Conservation (phyloP, 805 yeast genomes). For the Yarrowia bubula region DNA sequence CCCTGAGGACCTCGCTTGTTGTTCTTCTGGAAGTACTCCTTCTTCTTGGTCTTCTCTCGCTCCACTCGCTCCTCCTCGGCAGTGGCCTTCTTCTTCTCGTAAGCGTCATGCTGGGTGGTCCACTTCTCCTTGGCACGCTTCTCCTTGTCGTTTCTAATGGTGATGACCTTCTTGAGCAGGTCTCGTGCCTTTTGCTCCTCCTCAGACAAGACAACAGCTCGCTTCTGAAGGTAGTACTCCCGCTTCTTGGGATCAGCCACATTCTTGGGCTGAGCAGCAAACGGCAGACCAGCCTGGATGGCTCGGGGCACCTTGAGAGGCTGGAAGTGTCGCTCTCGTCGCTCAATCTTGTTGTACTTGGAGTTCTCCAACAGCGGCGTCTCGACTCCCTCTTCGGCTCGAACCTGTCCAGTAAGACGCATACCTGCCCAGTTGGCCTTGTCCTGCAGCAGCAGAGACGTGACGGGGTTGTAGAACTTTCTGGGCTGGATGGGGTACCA, state of each 20-base stretch:
- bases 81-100: conserved; percentile 73
- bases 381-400: conserved; percentile 67
- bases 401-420: conserved; percentile 90
- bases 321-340: conserved; percentile 81
- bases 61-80: conserved; percentile 66
- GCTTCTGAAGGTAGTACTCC: conserved; percentile 75
- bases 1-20: conserved; percentile 31
- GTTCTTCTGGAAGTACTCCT: conserved; percentile 71
- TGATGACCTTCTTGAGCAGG: conserved; percentile 79
- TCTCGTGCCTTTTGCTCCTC: conserved; percentile 93
- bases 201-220: conserved; percentile 91
- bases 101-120: conserved; percentile 69
- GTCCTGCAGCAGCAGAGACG: conserved; percentile 73
- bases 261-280: conserved; percentile 89
- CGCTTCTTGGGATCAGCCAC: conserved; percentile 41
- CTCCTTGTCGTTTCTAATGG: conserved; percentile 83
- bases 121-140: conserved; percentile 71
- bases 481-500: conserved; percentile 96
- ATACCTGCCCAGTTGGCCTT: conserved; percentile 94
- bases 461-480: conserved; percentile 92
- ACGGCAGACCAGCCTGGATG: conserved; percentile 76
- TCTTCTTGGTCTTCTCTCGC: conserved; percentile 79
- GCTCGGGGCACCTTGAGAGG: conserved; percentile 82
- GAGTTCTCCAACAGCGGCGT: conserved; percentile 60
- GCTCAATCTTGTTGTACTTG: conserved; percentile 68